A percentile compares a stretch with the other conserved stretches of the same genome.
Conservation (phyloP, 2,329 filamentous ascomycete genomes). For the Aspergillus uvarum region DNA sequence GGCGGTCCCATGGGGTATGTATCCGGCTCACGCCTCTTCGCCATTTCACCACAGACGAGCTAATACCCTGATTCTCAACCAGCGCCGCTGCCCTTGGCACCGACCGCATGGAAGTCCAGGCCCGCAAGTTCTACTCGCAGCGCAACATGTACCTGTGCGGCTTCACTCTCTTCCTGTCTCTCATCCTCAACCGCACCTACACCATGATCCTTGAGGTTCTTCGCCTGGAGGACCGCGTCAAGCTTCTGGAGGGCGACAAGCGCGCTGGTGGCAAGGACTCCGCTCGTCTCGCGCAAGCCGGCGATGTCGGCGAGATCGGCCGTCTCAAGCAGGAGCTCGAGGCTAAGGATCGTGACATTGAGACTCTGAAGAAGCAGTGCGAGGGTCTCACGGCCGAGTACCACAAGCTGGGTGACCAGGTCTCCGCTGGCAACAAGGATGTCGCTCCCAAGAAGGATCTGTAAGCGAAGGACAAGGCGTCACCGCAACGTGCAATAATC, state of each 20-base stretch:
- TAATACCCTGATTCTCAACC: conserved; percentile 3
- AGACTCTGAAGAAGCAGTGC: conserved; percentile 88
- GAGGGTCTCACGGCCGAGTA: conserved; percentile 83
- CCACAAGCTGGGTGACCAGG: conserved; percentile 79
- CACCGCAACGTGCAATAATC: too few relatives aligned
- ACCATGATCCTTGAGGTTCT: conserved; percentile 93
- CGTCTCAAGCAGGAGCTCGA: conserved; percentile 71
- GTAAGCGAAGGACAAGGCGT: conserved; percentile 33
- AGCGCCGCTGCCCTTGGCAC: conserved; percentile 76
- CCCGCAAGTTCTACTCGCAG: conserved; percentile 99
- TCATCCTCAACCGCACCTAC: conserved; percentile 98
- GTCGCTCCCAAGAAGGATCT: conserved; percentile 56
- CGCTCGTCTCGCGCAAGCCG: conserved; percentile 70
- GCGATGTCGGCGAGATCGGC: conserved; percentile 70
- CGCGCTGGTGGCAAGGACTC: conserved; percentile 64
- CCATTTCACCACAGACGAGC: background rate
- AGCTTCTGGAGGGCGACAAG: conserved; percentile 71
- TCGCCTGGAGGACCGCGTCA: conserved; percentile 87
- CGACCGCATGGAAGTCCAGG: conserved; percentile 97
- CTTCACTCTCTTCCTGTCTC: conserved; percentile 96
- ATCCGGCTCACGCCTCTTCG: background rate
- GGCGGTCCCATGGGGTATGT: conserved; percentile 53
- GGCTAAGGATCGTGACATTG: conserved; percentile 78
- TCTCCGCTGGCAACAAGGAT: conserved; percentile 54
- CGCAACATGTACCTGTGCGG: conserved; percentile 99